Percentiles rank a stretch among this genome's conserved stretches.
Conservation (phyloP, 2,329 filamentous ascomycete species). For the Chrysoporthe austroafricana region DNA sequence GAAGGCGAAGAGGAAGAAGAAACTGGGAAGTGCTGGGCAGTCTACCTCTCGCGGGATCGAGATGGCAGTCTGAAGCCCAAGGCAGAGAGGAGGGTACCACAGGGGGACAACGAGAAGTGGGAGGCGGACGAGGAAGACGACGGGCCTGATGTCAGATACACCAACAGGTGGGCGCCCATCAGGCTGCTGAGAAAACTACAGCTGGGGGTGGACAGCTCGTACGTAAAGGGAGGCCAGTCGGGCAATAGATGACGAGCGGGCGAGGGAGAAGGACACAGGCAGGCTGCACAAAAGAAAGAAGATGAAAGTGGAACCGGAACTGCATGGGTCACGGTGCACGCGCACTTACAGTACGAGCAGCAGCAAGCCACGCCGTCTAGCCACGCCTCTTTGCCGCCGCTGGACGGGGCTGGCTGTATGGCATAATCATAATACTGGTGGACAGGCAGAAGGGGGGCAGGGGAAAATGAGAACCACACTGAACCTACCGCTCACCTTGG, state of each 20-base stretch:
- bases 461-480: background rate
- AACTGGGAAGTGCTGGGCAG: slow-evolving; percentile 27
- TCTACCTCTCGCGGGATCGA: slow-evolving; percentile 29
- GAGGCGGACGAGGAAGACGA: slow-evolving; percentile 31
- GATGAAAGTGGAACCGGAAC: background rate
- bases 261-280: background rate
- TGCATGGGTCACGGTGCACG: background rate
- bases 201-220: slow-evolving; percentile 52
- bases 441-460: background rate
- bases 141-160: slow-evolving; percentile 29
- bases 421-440: slow-evolving; percentile 16
- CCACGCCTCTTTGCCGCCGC: background rate
- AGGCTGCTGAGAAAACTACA: slow-evolving; percentile 45
- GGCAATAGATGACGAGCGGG: background rate
- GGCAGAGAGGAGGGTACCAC: slow-evolving; percentile 21
- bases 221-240: slow-evolving; percentile 40
- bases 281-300: background rate
- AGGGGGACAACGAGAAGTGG: slow-evolving; percentile 37
- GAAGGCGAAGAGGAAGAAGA: slow-evolving; percentile 25
- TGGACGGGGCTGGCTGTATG: slow-evolving; percentile 19
- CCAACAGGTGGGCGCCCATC: slow-evolving; percentile 41
- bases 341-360: background rate
- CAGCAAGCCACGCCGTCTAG: background rate
- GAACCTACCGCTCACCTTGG: background rate
- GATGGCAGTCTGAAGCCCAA: slow-evolving; percentile 29